Conservation (phyloP, 208 protist genomes). For the Trypanosoma brucei region DNA sequence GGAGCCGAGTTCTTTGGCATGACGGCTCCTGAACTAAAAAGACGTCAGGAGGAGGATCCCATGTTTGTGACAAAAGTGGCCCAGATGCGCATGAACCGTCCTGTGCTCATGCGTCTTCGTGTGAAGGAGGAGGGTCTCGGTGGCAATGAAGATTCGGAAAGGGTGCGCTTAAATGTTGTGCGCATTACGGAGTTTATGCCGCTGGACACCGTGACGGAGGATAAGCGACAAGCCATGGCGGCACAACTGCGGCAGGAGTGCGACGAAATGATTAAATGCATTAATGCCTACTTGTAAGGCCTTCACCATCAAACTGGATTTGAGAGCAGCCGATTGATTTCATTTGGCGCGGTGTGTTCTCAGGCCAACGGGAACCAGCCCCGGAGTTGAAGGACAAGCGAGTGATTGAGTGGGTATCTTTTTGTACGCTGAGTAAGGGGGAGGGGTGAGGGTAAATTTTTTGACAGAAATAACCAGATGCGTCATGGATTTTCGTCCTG, state of each 20-base stretch:
- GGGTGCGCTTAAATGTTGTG: conserved; percentile 77
- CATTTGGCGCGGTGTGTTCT: too few relatives aligned
- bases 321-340: too few relatives aligned
- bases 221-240: conserved; percentile 57
- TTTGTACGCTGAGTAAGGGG: too few relatives aligned
- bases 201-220: conserved; percentile 56
- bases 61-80: conserved; percentile 73
- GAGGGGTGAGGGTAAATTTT: too few relatives aligned
- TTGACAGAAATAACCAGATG: too few relatives aligned
- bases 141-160: conserved; percentile 59
- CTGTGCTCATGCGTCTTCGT: conserved; percentile 80
- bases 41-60: conserved; percentile 63
- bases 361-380: too few relatives aligned
- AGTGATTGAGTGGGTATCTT: too few relatives aligned
- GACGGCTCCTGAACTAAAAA: conserved; percentile 78
- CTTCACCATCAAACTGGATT: neutral
- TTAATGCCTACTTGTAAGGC: conserved; percentile 67
- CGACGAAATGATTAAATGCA: conserved; percentile 73
- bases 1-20: conserved; percentile 87
- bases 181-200: conserved; percentile 85
- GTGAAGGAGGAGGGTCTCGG: conserved; percentile 78
- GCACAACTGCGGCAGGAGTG: conserved; percentile 71
- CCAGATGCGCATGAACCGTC: conserved; percentile 81
- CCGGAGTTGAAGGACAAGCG: too few relatives aligned
- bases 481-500: too few relatives aligned